These are phyloP conservation scores for Pyrenula aspistea DNA, from an alignment of 495 filamentous ascomycete species.

Conservation along the genomic window DNA sequence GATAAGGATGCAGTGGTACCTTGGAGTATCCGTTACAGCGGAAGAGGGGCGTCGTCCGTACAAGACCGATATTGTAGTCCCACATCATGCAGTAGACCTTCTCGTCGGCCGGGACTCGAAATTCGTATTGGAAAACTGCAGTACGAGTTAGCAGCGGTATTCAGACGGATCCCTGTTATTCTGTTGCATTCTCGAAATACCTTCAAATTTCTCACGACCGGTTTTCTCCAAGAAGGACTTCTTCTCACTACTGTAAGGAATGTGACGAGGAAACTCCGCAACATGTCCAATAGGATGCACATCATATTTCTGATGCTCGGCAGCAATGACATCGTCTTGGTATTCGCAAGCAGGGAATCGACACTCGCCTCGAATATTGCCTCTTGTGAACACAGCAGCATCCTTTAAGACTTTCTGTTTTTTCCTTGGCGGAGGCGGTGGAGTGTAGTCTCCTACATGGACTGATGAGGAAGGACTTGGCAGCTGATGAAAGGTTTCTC, in stretches of 20 bases:
- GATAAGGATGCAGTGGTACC: slow-evolving; percentile 29
- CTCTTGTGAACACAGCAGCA: slow-evolving; percentile 42
- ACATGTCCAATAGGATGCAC: slow-evolving; percentile 62
- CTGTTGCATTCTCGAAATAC: slow-evolving; percentile 32
- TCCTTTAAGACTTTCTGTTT: slow-evolving; percentile 46
- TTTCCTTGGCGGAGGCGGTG: slow-evolving; percentile 19
- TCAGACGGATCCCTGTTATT: neutral
- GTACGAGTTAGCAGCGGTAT: neutral
- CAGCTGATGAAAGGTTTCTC: slow-evolving; percentile 12
- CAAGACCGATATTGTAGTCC: slow-evolving; percentile 95
- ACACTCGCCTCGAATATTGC: slow-evolving; percentile 45
- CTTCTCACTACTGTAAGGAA: slow-evolving; percentile 91
- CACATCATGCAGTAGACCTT: slow-evolving; percentile 73
- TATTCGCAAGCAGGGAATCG: slow-evolving; percentile 58
- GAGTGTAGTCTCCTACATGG: slow-evolving; percentile 8
- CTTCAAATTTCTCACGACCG: slow-evolving; percentile 76
- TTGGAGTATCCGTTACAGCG: slow-evolving; percentile 80
- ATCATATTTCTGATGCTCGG: slow-evolving; percentile 45
- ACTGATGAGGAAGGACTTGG: slow-evolving; percentile 11
- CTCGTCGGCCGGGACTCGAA: slow-evolving; percentile 56
- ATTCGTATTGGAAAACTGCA: slow-evolving; percentile 85
- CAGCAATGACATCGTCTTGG: slow-evolving; percentile 38
- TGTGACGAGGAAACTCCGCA: slow-evolving; percentile 54
- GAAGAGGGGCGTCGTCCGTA: slow-evolving; percentile 90
- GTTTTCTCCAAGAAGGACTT: slow-evolving; percentile 77